These are phyloP conservation scores for Brassica carinata DNA, from an alignment of 345 rosid species.

Conservation along the genomic window DNA sequence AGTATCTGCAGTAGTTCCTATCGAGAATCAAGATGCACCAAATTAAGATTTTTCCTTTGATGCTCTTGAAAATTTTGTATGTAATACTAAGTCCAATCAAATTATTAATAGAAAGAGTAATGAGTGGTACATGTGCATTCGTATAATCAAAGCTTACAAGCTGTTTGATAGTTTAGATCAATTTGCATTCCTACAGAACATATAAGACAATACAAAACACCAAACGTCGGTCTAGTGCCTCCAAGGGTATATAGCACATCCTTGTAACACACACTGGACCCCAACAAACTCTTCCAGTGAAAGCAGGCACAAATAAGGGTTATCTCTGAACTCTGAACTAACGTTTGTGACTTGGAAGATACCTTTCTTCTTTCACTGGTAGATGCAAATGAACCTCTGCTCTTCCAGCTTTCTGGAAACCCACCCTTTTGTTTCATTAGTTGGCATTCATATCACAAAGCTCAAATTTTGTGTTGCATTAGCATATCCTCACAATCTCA, in stretches of 20 bases:
- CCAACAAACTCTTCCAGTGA: background rate
- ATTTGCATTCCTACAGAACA: background rate
- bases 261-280: background rate
- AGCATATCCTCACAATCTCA: constrained; percentile 13
- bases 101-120: background rate
- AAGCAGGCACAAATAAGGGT: background rate
- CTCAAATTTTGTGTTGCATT: background rate
- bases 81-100: background rate
- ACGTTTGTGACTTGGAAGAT: background rate
- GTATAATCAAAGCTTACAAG: background rate
- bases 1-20: constrained; percentile 23
- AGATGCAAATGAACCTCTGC: background rate
- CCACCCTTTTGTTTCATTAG: constrained; percentile 5
- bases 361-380: background rate
- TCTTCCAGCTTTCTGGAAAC: constrained; percentile 2
- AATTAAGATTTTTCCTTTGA: background rate
- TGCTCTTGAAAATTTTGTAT: background rate
- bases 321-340: constrained; percentile 1
- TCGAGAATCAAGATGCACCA: constrained; percentile 25
- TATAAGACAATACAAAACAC: background rate
- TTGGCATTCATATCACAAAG: background rate
- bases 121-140: background rate
- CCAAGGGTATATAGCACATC: background rate
- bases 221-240: background rate
- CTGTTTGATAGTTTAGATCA: background rate